These are phyloP conservation scores for Diplodia seriata DNA, from an alignment of 2,329 filamentous ascomycete genomes.

Conservation along the genomic window DNA sequence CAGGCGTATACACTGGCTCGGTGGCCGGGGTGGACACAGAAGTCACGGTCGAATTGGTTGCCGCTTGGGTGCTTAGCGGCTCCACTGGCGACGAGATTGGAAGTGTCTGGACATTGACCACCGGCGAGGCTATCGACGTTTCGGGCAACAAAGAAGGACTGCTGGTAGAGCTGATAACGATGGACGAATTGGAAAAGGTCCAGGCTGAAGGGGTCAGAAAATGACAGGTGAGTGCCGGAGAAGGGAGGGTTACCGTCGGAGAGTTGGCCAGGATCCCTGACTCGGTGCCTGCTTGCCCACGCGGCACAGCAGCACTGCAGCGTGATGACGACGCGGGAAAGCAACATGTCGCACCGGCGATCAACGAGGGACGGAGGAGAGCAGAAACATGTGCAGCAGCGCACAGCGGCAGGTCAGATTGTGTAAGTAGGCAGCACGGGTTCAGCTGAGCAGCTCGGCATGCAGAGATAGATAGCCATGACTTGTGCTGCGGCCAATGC, in stretches of 20 bases:
- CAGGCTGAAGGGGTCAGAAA: conserved; percentile 11
- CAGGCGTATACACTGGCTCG: background rate
- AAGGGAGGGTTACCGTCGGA: conserved; percentile 17
- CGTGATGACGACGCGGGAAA: background rate
- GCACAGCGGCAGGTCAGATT: conserved; percentile 9
- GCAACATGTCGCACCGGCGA: conserved; percentile 14
- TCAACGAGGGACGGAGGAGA: conserved; percentile 6
- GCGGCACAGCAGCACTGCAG: conserved; percentile 4
- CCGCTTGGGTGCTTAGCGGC: background rate
- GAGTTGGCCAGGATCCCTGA: conserved; percentile 1
- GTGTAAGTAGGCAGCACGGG: background rate
- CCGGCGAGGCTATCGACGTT: background rate
- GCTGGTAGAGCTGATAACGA: conserved; percentile 2
- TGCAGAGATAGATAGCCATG: conserved; percentile 12
- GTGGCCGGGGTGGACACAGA: too few species aligned
- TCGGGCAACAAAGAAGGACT: background rate
- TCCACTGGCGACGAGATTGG: background rate
- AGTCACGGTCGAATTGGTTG: background rate
- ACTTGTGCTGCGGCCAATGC: background rate
- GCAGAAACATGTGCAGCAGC: background rate
- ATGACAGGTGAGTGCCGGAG: background rate
- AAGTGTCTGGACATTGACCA: background rate
- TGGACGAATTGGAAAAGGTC: conserved; percentile 20
- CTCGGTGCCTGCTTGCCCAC: conserved; percentile 21
- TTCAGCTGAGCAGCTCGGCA: conserved; percentile 9